Conservation (phyloP, 371 early-diverging fungal species). For the Smittium mucronatum region DNA sequence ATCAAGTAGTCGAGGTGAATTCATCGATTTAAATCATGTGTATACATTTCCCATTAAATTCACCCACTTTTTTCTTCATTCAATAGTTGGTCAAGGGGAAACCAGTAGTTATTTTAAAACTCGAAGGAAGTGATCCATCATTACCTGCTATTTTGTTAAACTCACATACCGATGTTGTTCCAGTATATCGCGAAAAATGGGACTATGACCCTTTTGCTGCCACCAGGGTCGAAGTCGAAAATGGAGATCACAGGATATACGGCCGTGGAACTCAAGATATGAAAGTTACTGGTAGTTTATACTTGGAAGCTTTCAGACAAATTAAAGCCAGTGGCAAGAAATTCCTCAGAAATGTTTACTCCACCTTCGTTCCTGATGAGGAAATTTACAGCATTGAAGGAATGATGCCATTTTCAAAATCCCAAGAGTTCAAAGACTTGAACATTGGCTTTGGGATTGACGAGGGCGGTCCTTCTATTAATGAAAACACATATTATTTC, state of each 20-base stretch:
- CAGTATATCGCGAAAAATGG: slow-evolving; percentile 57
- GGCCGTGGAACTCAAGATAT: slow-evolving; percentile 78
- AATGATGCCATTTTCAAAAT: slow-evolving; percentile 46
- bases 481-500: neutral
- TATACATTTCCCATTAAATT: too few relatives aligned
- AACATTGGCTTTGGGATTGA: slow-evolving; percentile 65
- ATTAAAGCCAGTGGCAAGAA: slow-evolving; percentile 37
- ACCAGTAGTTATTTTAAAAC: slow-evolving; percentile 55
- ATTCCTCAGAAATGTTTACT: slow-evolving; percentile 49
- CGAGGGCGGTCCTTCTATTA: slow-evolving; percentile 27
- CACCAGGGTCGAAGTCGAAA: slow-evolving; percentile 28
- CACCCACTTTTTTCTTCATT: neutral
- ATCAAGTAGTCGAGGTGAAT: slow-evolving; percentile 35
- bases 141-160: slow-evolving; percentile 50
- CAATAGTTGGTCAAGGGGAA: slow-evolving; percentile 39
- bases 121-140: slow-evolving; percentile 41
- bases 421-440: slow-evolving; percentile 43
- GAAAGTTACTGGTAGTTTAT: slow-evolving; percentile 65
- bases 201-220: slow-evolving; percentile 59
- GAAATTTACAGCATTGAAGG: slow-evolving; percentile 70
- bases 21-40: too few relatives aligned
- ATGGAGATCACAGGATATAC: slow-evolving; percentile 45
- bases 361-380: slow-evolving; percentile 67
- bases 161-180: slow-evolving; percentile 77
- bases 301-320: slow-evolving; percentile 59